These are phyloP conservation scores for Euryodendron excelsum DNA, from an alignment of 148 eudicot genomes.

Conservation along the genomic window DNA sequence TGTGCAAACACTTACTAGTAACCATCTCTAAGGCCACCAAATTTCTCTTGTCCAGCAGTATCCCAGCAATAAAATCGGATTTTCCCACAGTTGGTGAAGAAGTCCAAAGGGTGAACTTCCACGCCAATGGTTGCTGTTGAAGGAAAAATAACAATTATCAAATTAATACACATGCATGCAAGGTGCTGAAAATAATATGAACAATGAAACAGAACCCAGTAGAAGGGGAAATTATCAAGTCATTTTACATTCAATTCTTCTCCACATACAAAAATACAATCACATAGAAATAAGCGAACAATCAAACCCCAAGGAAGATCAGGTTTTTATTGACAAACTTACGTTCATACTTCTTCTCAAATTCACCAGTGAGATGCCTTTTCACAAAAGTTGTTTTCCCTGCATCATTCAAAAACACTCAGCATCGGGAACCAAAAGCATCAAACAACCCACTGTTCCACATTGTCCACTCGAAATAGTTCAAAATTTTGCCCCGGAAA, in stretches of 20 bases:
- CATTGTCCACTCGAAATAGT: background rate
- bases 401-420: constrained; percentile 1
- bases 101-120: constrained; percentile 38
- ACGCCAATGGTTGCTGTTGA: constrained; percentile 38
- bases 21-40: constrained; percentile 42
- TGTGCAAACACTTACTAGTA: constrained; percentile 24
- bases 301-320: background rate
- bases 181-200: background rate
- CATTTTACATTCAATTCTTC: background rate
- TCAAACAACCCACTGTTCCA: background rate
- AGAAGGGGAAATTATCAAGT: background rate
- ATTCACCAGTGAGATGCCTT: constrained; percentile 17
- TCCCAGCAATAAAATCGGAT: constrained; percentile 40
- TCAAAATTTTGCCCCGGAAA: background rate
- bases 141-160: background rate
- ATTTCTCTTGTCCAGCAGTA: constrained; percentile 44
- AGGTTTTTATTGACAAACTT: background rate
- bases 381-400: constrained; percentile 19
- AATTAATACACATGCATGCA: background rate
- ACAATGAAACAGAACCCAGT: background rate
- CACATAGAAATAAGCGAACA: background rate
- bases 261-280: background rate
- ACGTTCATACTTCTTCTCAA: constrained; percentile 24
- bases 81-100: constrained; percentile 27
- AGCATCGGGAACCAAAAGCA: background rate